phyloP scores from a whole-genome alignment of 2,329 filamentous ascomycete genomes.

The Xylaria sp. region DNA sequence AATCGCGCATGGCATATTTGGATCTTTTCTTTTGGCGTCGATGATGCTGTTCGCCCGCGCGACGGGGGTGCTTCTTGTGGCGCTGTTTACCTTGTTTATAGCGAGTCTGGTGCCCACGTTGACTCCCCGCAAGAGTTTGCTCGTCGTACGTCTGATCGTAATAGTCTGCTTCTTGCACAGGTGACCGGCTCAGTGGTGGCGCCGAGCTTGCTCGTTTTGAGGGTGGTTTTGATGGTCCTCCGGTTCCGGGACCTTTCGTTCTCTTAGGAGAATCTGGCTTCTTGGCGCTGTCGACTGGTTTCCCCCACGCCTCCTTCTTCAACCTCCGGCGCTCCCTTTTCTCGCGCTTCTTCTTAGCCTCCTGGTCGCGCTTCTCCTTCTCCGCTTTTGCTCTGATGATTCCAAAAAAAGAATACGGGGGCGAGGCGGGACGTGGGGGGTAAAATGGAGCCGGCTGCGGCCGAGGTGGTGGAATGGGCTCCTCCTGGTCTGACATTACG shows the following conservation, averaged over 20 bases:
- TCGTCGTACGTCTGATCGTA: neutral
- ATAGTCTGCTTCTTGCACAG: neutral
- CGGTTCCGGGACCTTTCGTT: neutral
- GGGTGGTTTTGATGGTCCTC: neutral
- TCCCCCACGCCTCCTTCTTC: neutral
- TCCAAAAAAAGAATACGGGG: constrained; percentile 23
- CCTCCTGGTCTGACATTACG: constrained; percentile 8
- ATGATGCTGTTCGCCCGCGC: constrained; percentile 22
- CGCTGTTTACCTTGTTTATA: constrained; percentile 12
- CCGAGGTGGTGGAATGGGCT: constrained; percentile 27
- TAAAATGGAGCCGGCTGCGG: constrained; percentile 15
- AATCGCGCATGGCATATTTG: constrained; percentile 18
- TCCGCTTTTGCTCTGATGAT: constrained; percentile 20
- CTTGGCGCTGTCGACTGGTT: neutral
- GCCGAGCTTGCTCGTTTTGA: constrained; percentile 9
- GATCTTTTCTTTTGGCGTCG: constrained; percentile 26
- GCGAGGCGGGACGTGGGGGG: constrained; percentile 6
- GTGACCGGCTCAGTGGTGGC: constrained; percentile 8
- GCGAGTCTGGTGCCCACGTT: neutral
- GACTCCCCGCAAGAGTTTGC: neutral
- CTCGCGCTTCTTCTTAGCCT: constrained; percentile 15
- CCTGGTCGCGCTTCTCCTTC: constrained; percentile 11
- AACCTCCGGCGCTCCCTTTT: neutral
- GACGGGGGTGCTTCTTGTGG: constrained; percentile 30
- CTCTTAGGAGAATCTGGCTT: neutral